phyloP scores from a whole-genome alignment of 495 filamentous ascomycete species.

The Penicillium fimorum region DNA sequence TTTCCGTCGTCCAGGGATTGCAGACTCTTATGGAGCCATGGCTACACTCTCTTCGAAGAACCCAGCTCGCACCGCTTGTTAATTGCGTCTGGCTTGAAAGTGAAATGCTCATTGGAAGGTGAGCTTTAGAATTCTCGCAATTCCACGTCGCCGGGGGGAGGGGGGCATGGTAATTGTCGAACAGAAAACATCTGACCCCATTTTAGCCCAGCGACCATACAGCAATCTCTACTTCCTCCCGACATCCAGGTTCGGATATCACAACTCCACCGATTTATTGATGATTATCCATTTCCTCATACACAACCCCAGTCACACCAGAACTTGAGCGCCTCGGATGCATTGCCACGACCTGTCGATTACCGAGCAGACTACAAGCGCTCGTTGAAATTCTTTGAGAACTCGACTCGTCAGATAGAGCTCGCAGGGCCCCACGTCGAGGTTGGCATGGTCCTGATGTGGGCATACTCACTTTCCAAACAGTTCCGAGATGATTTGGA shows the following conservation, averaged over 20 bases:
- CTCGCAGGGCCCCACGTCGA: conserved; percentile 24
- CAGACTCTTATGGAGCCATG: conserved; percentile 26
- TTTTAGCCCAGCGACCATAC: conserved; percentile 6
- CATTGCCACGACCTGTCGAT: not conserved
- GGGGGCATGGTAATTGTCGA: not conserved
- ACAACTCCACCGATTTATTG: conserved; percentile 19
- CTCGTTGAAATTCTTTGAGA: conserved; percentile 14
- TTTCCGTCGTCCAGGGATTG: conserved; percentile 21
- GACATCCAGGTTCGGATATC: conserved; percentile 18
- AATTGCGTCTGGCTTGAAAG: conserved; percentile 20
- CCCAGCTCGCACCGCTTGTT: conserved; percentile 21
- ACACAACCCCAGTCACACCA: conserved; percentile 9
- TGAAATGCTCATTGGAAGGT: conserved; percentile 21
- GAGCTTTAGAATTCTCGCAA: conserved; percentile 1
- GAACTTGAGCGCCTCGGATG: not conserved
- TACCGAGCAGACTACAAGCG: conserved; percentile 21
- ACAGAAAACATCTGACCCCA: not conserved
- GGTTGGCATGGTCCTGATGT: conserved; percentile 26
- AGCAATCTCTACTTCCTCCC: conserved; percentile 23
- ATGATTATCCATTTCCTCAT: conserved; percentile 20
- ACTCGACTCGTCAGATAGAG: conserved; percentile 17
- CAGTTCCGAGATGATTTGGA: conserved; percentile 45
- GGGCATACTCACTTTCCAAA: conserved; percentile 44
- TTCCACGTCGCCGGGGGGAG: too few species aligned
- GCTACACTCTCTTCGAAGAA: conserved; percentile 15